Conservation (phyloP, 1,284 basidiomycete species). For the Melampsora abietis-canadensis region DNA sequence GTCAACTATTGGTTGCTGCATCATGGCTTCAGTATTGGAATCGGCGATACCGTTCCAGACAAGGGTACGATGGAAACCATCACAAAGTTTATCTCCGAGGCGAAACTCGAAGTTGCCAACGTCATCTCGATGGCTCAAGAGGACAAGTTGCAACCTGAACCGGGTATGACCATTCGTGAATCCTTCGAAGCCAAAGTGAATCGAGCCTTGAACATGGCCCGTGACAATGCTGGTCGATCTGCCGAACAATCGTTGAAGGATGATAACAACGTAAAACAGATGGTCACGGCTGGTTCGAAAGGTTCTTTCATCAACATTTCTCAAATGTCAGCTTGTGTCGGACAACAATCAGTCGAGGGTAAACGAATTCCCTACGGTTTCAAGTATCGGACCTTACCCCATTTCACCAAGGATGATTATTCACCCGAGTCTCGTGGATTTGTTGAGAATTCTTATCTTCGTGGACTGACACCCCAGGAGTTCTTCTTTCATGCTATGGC, state of each 20-base stretch:
- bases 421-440: conserved; percentile 97
- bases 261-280: conserved; percentile 99
- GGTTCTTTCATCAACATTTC: conserved; percentile 98
- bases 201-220: conserved; percentile 86
- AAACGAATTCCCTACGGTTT: conserved; percentile 98
- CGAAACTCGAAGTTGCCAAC: conserved; percentile 70
- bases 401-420: conserved; percentile 98
- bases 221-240: conserved; percentile 90
- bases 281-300: conserved; percentile 98
- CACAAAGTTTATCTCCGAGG: conserved; percentile 74
- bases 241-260: conserved; percentile 95
- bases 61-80: conserved; percentile 80
- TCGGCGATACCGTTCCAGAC: conserved; percentile 97
- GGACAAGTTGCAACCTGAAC: conserved; percentile 77
- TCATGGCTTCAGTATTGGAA: conserved; percentile 97
- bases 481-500: conserved; percentile 99
- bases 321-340: conserved; percentile 99
- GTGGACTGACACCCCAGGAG: conserved; percentile 94
- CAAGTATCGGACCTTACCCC: conserved; percentile 89
- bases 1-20: conserved; percentile 99
- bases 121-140: conserved; percentile 75
- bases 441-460: conserved; percentile 98
- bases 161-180: conserved; percentile 99
- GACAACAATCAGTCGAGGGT: conserved; percentile 96
- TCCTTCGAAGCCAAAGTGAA: conserved; percentile 93